Evolutionary conservation across 805 yeast genomes (phyloP).

Genomic region (Cyberlindnera misumaiensis): DNA sequence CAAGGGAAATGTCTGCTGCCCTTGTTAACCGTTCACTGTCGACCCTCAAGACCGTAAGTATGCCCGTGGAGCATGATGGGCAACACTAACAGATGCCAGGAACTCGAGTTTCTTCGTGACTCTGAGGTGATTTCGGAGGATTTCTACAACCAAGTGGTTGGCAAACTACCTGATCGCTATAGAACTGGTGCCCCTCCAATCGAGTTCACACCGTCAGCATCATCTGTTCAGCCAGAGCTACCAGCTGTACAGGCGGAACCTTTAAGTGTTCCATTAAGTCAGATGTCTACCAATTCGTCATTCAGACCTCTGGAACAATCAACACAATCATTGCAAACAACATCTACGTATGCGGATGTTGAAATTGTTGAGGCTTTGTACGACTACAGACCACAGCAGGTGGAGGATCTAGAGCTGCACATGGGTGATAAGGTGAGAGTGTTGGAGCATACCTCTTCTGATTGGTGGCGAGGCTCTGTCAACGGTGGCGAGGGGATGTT

Average conservation of each 20-base stretch:
- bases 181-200: conserved; percentile 43
- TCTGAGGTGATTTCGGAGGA: conserved; percentile 61
- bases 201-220: conserved; percentile 20
- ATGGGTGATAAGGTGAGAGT: conserved; percentile 68
- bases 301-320: conserved; percentile 8
- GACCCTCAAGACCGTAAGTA: conserved; percentile 47
- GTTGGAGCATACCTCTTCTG: conserved; percentile 65
- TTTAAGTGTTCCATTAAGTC: background rate
- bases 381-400: conserved; percentile 67
- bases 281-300: conserved; percentile 8
- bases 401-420: conserved; percentile 60
- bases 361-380: conserved; percentile 63
- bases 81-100: conserved; percentile 27
- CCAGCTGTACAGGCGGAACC: conserved; percentile 11
- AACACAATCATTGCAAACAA: no score
- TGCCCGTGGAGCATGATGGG: no score
- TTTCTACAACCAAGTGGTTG: conserved; percentile 43
- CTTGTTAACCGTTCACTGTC: conserved; percentile 73
- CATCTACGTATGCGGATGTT: conserved; percentile 19
- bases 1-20: conserved; percentile 48
- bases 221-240: background rate
- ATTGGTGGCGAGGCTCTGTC: conserved; percentile 86
- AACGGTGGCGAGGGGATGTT: conserved; percentile 69
- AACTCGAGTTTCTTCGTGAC: conserved; percentile 72
- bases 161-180: conserved; percentile 52